These are phyloP conservation scores for Haplosporangium sp. DNA, from an alignment of 371 early-diverging fungal species.

Conservation along the genomic window DNA sequence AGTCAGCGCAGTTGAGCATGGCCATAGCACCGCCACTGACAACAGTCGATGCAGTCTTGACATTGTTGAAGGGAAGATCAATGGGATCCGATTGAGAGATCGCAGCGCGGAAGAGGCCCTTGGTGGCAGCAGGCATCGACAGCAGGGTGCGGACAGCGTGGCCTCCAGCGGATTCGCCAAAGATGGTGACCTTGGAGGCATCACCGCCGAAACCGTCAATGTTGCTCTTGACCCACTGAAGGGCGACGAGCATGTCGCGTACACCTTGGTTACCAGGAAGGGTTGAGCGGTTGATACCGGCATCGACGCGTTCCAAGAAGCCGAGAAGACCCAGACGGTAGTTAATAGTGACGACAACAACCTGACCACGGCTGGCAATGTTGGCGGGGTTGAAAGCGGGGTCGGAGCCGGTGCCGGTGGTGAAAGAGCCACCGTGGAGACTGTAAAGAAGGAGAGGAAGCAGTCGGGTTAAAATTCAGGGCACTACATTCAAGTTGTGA, in stretches of 20 bases:
- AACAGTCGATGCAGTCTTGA: constrained; percentile 49
- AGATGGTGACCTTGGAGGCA: constrained; percentile 53
- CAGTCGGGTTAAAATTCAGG: too few species aligned
- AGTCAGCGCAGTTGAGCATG: constrained; percentile 31
- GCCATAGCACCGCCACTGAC: constrained; percentile 48
- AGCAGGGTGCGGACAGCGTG: constrained; percentile 54
- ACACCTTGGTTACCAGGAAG: constrained; percentile 53
- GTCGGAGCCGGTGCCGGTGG: constrained; percentile 52
- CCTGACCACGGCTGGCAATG: constrained; percentile 43
- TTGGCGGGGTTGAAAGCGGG: constrained; percentile 54
- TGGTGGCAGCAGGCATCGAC: constrained; percentile 55
- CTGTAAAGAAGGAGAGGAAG: constrained; percentile 8
- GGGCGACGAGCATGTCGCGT: constrained; percentile 53
- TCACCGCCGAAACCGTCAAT: constrained; percentile 62
- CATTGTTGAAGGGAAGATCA: constrained; percentile 50
- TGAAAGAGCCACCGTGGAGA: constrained; percentile 54
- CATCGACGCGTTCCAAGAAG: constrained; percentile 57
- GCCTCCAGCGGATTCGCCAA: constrained; percentile 66
- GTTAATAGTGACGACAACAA: constrained; percentile 59
- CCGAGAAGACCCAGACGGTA: constrained; percentile 64
- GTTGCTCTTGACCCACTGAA: constrained; percentile 62
- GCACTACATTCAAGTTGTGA: neutral
- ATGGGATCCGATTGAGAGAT: constrained; percentile 53
- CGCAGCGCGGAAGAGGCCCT: constrained; percentile 49
- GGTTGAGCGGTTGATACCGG: constrained; percentile 38